A percentile compares a stretch with the other conserved stretches of the same genome.
Conservation (phyloP, 139 green algal genomes). For the Deuterostichococcus epilithicus region DNA sequence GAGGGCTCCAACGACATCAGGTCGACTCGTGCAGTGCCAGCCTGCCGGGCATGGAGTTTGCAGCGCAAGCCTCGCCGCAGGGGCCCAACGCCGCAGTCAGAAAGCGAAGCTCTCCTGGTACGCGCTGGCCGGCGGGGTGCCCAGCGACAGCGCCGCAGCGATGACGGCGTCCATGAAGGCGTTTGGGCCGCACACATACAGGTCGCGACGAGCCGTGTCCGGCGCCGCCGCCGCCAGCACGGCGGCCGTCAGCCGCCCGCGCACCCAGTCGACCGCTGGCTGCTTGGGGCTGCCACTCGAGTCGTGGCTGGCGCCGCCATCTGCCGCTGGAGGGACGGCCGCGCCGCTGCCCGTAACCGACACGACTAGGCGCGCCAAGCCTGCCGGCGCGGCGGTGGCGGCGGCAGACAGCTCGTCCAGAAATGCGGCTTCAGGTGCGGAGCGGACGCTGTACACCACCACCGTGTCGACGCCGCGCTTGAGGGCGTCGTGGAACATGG, state of each 20-base stretch:
- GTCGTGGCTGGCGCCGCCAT: too few species aligned
- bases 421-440: conserved; percentile 6
- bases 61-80: too few species aligned
- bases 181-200: background rate
- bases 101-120: background rate
- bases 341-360: too few species aligned
- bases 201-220: background rate
- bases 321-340: too few species aligned
- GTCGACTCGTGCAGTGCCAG: too few species aligned
- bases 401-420: conserved; percentile 5
- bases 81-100: too few species aligned
- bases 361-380: too few species aligned
- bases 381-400: too few species aligned
- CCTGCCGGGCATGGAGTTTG: too few species aligned
- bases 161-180: background rate
- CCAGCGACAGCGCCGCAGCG: background rate
- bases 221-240: background rate
- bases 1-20: too few species aligned
- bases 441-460: conserved; percentile 8
- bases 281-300: too few species aligned
- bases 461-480: background rate
- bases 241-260: background rate
- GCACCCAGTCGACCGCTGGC: background rate
- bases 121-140: too few species aligned
- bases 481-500: conserved; percentile 15